Percentiles rank a stretch among this genome's conserved stretches.
phyloP scores from a whole-genome alignment of 2,329 filamentous ascomycete species.

The Akanthomyces muscarius region DNA sequence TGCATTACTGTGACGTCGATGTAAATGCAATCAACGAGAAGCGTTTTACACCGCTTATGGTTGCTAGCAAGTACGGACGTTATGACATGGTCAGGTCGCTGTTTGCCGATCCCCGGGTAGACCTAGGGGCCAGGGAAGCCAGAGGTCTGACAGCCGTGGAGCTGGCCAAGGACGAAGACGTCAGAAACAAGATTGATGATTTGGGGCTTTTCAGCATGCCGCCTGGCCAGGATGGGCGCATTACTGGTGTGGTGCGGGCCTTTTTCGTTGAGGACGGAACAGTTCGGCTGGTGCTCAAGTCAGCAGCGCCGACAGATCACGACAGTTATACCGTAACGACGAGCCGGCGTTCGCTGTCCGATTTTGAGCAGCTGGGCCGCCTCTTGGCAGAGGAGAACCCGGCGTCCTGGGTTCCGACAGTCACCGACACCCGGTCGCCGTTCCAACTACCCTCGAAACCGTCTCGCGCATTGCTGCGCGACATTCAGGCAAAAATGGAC shows the following conservation, averaged over 20 bases:
- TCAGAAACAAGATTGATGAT: conserved; percentile 94
- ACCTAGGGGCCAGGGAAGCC: conserved; percentile 76
- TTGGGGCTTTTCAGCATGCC: conserved; percentile 76
- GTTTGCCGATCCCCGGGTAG: conserved; percentile 83
- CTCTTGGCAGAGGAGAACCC: conserved; percentile 86
- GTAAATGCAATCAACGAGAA: conserved; percentile 95
- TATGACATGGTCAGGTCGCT: conserved; percentile 88
- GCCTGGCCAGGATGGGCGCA: conserved; percentile 69
- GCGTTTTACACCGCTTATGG: conserved; percentile 92
- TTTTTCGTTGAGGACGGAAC: conserved; percentile 98
- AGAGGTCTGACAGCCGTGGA: conserved; percentile 92
- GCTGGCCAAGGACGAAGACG: conserved; percentile 94
- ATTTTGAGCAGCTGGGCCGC: conserved; percentile 86
- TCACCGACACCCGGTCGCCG: conserved; percentile 74
- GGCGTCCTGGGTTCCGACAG: conserved; percentile 85
- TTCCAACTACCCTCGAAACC: conserved; percentile 93
- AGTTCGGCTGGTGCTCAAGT: conserved; percentile 89
- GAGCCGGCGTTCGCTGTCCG: conserved; percentile 77
- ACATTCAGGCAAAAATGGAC: conserved; percentile 82
- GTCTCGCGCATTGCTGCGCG: conserved; percentile 78
- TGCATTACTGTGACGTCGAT: conserved; percentile 86
- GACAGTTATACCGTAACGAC: conserved; percentile 92
- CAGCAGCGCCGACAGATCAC: conserved; percentile 76
- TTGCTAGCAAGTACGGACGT: conserved; percentile 95
- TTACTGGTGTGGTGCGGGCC: conserved; percentile 87